Conservation (phyloP, 2,329 filamentous ascomycete genomes). For the Sordariomycetes sp. region DNA sequence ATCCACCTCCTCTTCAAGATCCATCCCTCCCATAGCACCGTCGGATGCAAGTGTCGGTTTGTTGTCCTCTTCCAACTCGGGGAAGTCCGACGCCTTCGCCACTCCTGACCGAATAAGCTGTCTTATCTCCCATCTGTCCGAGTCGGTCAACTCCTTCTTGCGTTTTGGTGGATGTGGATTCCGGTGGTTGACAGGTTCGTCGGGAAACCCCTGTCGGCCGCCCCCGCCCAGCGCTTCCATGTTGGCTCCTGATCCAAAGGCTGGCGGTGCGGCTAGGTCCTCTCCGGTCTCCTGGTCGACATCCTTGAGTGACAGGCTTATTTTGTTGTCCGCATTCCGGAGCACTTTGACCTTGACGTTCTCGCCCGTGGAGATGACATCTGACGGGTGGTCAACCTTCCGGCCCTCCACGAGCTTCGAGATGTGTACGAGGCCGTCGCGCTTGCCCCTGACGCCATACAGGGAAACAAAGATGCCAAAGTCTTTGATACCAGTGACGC, state of each 20-base stretch:
- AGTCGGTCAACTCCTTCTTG: slow-evolving; percentile 91
- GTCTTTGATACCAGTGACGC: slow-evolving; percentile 85
- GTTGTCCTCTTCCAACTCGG: slow-evolving; percentile 89
- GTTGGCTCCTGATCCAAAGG: slow-evolving; percentile 83
- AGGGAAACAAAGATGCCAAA: slow-evolving; percentile 94
- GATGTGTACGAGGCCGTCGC: slow-evolving; percentile 88
- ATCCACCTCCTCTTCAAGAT: slow-evolving; percentile 92
- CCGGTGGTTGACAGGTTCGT: slow-evolving; percentile 18
- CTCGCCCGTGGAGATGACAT: slow-evolving; percentile 72
- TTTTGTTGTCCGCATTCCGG: slow-evolving; percentile 66
- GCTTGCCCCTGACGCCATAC: slow-evolving; percentile 75
- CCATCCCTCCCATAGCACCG: slow-evolving; percentile 74
- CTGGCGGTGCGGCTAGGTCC: slow-evolving; percentile 61
- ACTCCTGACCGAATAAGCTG: slow-evolving; percentile 94
- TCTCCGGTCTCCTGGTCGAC: slow-evolving; percentile 83
- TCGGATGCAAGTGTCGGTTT: slow-evolving; percentile 79
- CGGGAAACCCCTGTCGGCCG: slow-evolving; percentile 10
- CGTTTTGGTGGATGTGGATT: slow-evolving; percentile 41
- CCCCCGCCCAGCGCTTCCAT: slow-evolving; percentile 59
- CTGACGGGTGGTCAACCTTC: slow-evolving; percentile 84
- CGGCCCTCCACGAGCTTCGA: slow-evolving; percentile 78
- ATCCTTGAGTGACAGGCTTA: slow-evolving; percentile 94
- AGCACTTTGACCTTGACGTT: slow-evolving; percentile 86
- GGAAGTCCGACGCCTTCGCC: slow-evolving; percentile 85
- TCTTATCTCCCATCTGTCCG: slow-evolving; percentile 94